Conservation (phyloP, 83 land plant species). For the Picea abies region DNA sequence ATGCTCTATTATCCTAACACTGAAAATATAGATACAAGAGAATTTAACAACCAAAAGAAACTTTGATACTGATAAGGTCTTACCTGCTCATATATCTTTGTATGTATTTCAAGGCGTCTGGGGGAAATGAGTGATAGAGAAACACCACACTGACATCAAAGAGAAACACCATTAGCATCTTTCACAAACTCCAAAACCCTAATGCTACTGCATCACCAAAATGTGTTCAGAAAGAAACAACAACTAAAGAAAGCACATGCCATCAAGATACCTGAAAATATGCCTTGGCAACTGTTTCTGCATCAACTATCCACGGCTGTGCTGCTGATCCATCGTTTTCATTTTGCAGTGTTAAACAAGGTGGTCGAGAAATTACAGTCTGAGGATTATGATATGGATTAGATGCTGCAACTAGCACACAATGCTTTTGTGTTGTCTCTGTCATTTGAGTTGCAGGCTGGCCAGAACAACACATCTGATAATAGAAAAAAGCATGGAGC, state of each 20-base stretch:
- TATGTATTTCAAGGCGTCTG: too few relatives aligned
- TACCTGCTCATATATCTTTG: too few relatives aligned
- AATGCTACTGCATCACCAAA: background rate
- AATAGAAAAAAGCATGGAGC: background rate
- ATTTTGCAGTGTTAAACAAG: conserved; percentile 37
- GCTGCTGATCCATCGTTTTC: conserved; percentile 27
- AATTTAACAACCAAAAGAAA: too few relatives aligned
- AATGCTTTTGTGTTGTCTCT: conserved; percentile 68
- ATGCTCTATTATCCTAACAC: too few relatives aligned
- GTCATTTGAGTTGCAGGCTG: conserved; percentile 44
- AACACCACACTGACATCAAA: conserved; percentile 29
- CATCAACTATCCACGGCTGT: conserved; percentile 80
- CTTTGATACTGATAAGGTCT: too few relatives aligned
- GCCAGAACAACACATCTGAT: conserved; percentile 71
- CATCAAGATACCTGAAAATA: conserved; percentile 58
- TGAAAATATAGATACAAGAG: too few relatives aligned
- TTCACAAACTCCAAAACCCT: background rate
- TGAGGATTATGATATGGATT: conserved; percentile 82
- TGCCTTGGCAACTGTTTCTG: conserved; percentile 85
- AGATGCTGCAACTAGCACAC: conserved; percentile 88
- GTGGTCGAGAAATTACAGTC: conserved; percentile 79
- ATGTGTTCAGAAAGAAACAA: background rate
- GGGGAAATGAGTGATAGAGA: conserved; percentile 95
- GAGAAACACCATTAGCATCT: background rate
- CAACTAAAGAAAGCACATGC: background rate